Evolutionary conservation across 257 asterid genomes (phyloP), one percentile per base, ranked within the genome.

Genomic region (Orobanche coerulescens): DNA sequence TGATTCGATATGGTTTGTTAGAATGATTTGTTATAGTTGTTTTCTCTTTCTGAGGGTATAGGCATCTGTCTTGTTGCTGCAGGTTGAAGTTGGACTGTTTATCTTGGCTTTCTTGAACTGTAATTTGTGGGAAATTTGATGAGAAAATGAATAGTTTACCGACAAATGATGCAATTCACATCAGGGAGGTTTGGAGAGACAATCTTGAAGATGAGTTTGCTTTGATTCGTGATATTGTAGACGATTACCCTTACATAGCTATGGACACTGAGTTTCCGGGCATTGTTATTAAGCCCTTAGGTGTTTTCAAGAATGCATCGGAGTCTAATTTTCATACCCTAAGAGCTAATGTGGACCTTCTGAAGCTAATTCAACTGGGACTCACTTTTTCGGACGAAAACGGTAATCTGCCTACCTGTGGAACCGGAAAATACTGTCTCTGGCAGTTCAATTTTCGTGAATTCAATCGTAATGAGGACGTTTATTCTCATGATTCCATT

Each of bases 391-490:
- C 81, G 7, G 77, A 71, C 59, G 69, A 63, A 5, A 61, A 71
- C 12, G 81, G 81, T 44, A 75, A 58, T 48, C 81, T 75, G 28
- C 81, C 81, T 11, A 75, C 77, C 5, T 75, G 77, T 71, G 77
- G 75, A 54, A 71, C 77, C 11, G 77, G 51, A 6, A 67, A 72
- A 43, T 71, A 14, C 67, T 75, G 77, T 44, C 31, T 75, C 9
- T 75, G 77, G 77, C 77, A 75, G 49, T 71, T 75, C 72, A 75
- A 67, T 54, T 75, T 75, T 18, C 77, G 81, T 3, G 81, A 75
- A 51, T 75, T 75, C 33, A 59, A 67, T 43, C 64, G 64, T 33
- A 42, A 67, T 11, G 69, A 67, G 26, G 81, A 75, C 50, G 55
- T 75, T 18, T 71, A 67, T 64, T 65, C 71, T 16, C 69, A 52